phyloP scores from a whole-genome alignment of 495 filamentous ascomycete genomes.

The Podospora pseudopauciseta region DNA sequence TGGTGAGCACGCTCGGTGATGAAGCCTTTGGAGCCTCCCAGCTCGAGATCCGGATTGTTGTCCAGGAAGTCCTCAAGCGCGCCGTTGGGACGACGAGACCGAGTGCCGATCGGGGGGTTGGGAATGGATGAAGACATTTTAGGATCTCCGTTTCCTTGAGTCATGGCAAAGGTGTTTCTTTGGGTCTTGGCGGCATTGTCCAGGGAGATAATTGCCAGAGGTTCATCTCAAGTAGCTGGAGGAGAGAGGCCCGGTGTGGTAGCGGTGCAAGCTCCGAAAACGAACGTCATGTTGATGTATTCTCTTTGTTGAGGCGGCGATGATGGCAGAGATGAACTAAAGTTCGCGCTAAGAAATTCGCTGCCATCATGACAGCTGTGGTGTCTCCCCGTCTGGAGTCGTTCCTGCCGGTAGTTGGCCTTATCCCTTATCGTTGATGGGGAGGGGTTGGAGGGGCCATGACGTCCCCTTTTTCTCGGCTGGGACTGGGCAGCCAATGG shows the following conservation, averaged over 20 bases:
- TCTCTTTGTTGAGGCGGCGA: neutral
- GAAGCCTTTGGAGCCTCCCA: conserved; percentile 28
- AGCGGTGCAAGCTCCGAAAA: neutral
- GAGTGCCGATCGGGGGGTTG: conserved; percentile 9
- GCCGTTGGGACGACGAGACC: conserved; percentile 10
- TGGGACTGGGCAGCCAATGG: conserved; percentile 2
- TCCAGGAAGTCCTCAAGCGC: conserved; percentile 15
- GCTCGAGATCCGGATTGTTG: conserved; percentile 18
- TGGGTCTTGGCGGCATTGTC: neutral
- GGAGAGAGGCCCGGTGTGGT: neutral
- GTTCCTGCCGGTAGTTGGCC: neutral
- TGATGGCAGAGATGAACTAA: neutral
- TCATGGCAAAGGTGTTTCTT: neutral
- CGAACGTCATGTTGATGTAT: neutral
- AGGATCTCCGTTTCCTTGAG: neutral
- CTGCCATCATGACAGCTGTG: neutral
- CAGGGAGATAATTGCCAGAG: neutral
- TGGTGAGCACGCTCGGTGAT: conserved; percentile 32
- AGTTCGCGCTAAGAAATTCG: neutral
- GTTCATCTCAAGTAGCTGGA: neutral
- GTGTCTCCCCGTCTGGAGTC: neutral
- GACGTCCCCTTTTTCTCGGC: neutral
- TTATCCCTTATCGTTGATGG: neutral
- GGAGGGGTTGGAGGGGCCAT: neutral
- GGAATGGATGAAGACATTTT: neutral